Conservation (phyloP, 768 basidiomycete genomes). For the Amanita subjunquillea region DNA sequence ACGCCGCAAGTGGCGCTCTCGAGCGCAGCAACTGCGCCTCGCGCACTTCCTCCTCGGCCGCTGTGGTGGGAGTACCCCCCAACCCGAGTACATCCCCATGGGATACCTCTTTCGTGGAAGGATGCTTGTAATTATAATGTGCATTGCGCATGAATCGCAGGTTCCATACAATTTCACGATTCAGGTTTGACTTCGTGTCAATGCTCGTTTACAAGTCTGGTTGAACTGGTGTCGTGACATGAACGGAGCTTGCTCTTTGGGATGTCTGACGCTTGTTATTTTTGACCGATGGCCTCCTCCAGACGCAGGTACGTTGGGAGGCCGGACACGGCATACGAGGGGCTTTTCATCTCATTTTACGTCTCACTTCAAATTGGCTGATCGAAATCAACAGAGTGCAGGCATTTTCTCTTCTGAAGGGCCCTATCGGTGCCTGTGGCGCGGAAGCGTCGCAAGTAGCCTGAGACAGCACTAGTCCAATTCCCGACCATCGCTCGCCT, state of each 20-base stretch:
- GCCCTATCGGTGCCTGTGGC: conserved; percentile 1
- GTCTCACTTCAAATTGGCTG: background rate
- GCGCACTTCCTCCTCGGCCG: background rate
- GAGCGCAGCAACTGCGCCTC: background rate
- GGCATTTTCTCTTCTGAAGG: background rate
- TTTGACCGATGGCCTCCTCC: background rate
- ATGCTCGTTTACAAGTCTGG: no score
- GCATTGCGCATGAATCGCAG: no score
- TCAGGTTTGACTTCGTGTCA: no score
- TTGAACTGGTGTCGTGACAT: conserved; percentile 5
- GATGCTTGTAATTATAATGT: no score
- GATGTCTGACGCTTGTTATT: background rate
- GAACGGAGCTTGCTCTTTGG: background rate
- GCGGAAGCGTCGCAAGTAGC: background rate
- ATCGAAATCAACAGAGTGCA: background rate
- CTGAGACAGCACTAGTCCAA: background rate
- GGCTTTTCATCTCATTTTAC: background rate
- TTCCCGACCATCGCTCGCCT: background rate
- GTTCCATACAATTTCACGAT: no score
- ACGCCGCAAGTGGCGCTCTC: background rate
- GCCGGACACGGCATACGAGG: conserved; percentile 2
- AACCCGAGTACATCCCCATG: background rate
- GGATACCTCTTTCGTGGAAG: no score
- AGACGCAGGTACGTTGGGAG: background rate
- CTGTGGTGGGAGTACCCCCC: background rate